phyloP scores from a whole-genome alignment of 768 basidiomycete genomes.

The Suillus subluteus region DNA sequence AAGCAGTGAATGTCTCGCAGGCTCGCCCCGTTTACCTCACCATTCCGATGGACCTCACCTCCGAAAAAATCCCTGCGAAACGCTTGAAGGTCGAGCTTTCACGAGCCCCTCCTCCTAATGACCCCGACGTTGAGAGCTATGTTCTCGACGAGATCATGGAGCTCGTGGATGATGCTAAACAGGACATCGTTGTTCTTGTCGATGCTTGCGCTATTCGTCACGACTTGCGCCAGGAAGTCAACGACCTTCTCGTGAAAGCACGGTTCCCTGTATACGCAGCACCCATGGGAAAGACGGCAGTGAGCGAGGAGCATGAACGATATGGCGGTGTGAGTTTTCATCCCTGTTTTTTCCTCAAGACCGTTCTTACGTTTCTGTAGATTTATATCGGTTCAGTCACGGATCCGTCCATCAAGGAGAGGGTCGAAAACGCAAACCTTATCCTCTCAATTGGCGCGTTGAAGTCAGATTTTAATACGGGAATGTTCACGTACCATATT shows the following conservation, averaged over 20 bases:
- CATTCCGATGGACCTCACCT: conserved; percentile 83
- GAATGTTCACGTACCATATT: conserved; percentile 80
- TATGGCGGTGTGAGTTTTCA: conserved; percentile 73
- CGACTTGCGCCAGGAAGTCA: conserved; percentile 61
- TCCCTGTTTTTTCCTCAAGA: background rate
- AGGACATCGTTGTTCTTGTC: conserved; percentile 73
- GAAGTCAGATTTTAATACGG: conserved; percentile 86
- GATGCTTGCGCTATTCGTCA: conserved; percentile 84
- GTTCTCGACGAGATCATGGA: conserved; percentile 76
- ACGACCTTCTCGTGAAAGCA: conserved; percentile 64
- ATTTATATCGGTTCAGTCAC: conserved; percentile 79
- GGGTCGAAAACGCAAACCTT: conserved; percentile 74
- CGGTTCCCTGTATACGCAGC: conserved; percentile 74
- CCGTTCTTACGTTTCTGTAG: conserved; percentile 37
- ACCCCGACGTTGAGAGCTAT: conserved; percentile 60
- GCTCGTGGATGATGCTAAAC: conserved; percentile 58
- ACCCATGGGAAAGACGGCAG: conserved; percentile 81
- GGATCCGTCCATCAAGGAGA: conserved; percentile 65
- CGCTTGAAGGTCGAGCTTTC: conserved; percentile 64
- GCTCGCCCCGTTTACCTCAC: conserved; percentile 88
- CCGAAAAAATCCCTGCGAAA: conserved; percentile 64
- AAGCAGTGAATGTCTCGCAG: conserved; percentile 35
- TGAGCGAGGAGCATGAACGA: conserved; percentile 70
- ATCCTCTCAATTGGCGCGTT: conserved; percentile 74
- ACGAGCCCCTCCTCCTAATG: conserved; percentile 52